phyloP scores from a whole-genome alignment of 1,139 yeast species.

The Suhomyces kunorum region DNA sequence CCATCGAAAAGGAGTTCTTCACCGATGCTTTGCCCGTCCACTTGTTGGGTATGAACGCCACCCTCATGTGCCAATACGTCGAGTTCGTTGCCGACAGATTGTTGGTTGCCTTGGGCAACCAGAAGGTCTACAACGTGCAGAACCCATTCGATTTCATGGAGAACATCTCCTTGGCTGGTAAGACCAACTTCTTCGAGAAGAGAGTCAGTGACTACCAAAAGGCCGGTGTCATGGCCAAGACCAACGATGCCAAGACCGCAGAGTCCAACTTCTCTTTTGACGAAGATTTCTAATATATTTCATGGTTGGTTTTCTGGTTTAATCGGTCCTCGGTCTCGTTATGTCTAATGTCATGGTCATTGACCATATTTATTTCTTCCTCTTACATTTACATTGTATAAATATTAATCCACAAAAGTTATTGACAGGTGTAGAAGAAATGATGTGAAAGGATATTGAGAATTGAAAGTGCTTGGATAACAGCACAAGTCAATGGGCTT shows the following conservation, averaged over 20 bases:
- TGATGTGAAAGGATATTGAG: no score
- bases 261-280: constrained; percentile 46
- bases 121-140: constrained; percentile 79
- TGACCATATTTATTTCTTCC: constrained; percentile 8
- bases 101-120: constrained; percentile 84
- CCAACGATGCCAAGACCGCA: constrained; percentile 33
- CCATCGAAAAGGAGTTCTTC: constrained; percentile 89
- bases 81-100: constrained; percentile 97
- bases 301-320: constrained; percentile 7
- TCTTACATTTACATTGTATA: constrained; percentile 9
- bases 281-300: constrained; percentile 43
- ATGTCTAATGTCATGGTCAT: constrained; percentile 9
- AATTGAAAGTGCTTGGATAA: no score
- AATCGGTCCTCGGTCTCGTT: constrained; percentile 5
- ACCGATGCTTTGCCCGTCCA: constrained; percentile 92
- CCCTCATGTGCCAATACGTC: constrained; percentile 94
- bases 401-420: constrained; percentile 8
- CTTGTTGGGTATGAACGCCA: constrained; percentile 89
- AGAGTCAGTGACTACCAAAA: constrained; percentile 98
- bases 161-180: constrained; percentile 94
- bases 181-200: constrained; percentile 98
- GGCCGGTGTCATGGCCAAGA: constrained; percentile 91
- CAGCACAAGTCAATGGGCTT: no score
- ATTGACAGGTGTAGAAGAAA: neutral
- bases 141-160: constrained; percentile 99